These are phyloP conservation scores for Immersiella caudata DNA, from an alignment of 495 filamentous ascomycete genomes.

Conservation along the genomic window DNA sequence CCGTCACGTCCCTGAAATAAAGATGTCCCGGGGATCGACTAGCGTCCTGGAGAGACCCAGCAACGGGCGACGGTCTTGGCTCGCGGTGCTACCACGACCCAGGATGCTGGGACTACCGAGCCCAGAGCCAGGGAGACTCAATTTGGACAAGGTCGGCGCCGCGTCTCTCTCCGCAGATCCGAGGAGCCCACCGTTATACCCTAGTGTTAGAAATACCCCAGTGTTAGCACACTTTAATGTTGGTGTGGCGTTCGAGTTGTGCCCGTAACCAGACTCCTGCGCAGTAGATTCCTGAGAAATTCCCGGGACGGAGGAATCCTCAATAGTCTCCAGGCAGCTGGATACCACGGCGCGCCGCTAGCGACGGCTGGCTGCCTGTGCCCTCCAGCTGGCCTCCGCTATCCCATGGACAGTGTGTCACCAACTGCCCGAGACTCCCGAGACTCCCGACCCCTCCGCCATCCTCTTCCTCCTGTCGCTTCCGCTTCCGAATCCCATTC, in stretches of 20 bases:
- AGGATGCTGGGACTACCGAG: background rate
- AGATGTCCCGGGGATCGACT: background rate
- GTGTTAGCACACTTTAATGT: too few relatives aligned
- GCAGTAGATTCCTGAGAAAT: too few relatives aligned
- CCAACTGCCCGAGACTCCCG: background rate
- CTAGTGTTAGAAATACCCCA: too few relatives aligned
- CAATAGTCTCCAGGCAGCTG: background rate
- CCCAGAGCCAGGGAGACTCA: background rate
- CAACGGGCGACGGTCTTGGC: background rate
- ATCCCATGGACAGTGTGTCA: background rate
- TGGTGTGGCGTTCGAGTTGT: too few relatives aligned
- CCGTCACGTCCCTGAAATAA: too few relatives aligned
- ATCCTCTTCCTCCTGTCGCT: background rate
- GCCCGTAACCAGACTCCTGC: too few relatives aligned
- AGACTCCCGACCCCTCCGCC: background rate
- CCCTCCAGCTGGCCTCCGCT: background rate
- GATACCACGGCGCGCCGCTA: background rate
- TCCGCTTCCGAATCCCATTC: background rate
- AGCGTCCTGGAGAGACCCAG: background rate
- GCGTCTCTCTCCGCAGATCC: background rate
- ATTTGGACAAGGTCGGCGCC: background rate
- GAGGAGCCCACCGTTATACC: too few relatives aligned
- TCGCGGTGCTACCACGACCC: background rate
- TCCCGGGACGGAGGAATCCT: too few relatives aligned
- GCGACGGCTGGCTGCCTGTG: background rate